phyloP scores from a whole-genome alignment of 2,329 filamentous ascomycete species.

The Exophiala oligosperma region DNA sequence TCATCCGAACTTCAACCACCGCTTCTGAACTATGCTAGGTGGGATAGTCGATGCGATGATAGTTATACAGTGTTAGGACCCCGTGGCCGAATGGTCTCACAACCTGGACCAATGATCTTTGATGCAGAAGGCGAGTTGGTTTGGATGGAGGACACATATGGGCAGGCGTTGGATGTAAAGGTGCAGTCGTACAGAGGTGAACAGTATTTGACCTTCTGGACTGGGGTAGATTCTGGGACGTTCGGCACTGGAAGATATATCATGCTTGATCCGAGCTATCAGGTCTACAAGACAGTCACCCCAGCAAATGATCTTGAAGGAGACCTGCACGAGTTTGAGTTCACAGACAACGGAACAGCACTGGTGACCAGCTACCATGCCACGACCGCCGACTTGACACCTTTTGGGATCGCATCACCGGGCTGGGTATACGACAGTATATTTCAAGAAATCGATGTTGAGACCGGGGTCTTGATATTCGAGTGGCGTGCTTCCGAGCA shows the following conservation, averaged over 20 bases:
- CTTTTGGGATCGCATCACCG: slow-evolving; percentile 30
- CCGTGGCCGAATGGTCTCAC: slow-evolving; percentile 34
- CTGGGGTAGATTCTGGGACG: slow-evolving; percentile 46
- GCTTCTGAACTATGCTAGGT: slow-evolving; percentile 30
- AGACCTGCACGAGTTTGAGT: slow-evolving; percentile 25
- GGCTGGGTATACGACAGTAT: slow-evolving; percentile 44
- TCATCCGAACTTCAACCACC: slow-evolving; percentile 14
- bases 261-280: slow-evolving; percentile 35
- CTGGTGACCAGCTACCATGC: slow-evolving; percentile 24
- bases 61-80: slow-evolving; percentile 45
- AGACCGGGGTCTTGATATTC: slow-evolving; percentile 44
- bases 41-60: slow-evolving; percentile 38
- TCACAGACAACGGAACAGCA: slow-evolving; percentile 22
- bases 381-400: slow-evolving; percentile 13
- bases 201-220: slow-evolving; percentile 51
- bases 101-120: slow-evolving; percentile 46
- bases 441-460: slow-evolving; percentile 50
- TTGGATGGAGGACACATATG: slow-evolving; percentile 42
- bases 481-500: slow-evolving; percentile 51
- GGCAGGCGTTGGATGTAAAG: slow-evolving; percentile 47
- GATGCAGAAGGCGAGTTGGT: slow-evolving; percentile 47
- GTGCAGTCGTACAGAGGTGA: slow-evolving; percentile 45
- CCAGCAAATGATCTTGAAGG: slow-evolving; percentile 22
- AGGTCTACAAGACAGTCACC: not conserved
- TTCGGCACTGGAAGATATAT: slow-evolving; percentile 50